Evolutionary conservation across 1,284 basidiomycete genomes (phyloP).

Genomic region (Ceratobasidium sp.): DNA sequence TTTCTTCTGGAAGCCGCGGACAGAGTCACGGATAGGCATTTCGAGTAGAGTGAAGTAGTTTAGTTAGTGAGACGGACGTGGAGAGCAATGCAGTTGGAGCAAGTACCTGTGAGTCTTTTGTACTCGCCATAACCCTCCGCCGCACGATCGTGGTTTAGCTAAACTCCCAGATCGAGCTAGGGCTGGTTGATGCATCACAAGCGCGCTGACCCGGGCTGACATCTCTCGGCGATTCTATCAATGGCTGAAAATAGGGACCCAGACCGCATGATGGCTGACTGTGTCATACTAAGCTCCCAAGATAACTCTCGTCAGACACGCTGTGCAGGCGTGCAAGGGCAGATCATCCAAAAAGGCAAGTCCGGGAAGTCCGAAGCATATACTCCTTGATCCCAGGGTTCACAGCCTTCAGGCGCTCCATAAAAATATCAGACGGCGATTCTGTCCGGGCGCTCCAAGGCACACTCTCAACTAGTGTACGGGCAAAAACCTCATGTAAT

Average conservation of each 20-base stretch:
- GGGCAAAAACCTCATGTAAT: too few relatives aligned
- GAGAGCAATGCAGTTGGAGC: background rate
- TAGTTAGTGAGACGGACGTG: background rate
- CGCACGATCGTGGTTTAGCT: background rate
- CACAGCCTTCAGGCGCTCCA: conserved; percentile 14
- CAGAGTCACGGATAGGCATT: conserved; percentile 40
- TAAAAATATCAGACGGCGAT: background rate
- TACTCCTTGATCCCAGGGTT: background rate
- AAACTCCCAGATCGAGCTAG: conserved; percentile 10
- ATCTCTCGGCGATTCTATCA: conserved; percentile 44
- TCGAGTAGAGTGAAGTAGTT: background rate
- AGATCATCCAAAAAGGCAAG: background rate
- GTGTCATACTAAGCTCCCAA: background rate
- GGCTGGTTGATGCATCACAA: background rate
- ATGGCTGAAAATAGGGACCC: background rate
- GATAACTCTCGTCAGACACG: background rate
- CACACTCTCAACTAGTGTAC: background rate
- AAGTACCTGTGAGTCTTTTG: background rate
- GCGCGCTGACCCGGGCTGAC: conserved; percentile 22
- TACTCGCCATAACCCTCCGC: background rate
- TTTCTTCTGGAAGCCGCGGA: conserved; percentile 38
- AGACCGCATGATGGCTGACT: background rate
- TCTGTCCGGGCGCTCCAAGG: conserved; percentile 20
- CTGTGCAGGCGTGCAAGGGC: background rate
- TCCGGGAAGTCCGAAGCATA: background rate